Conservation (phyloP, 495 filamentous ascomycete genomes). For the Aspergillus sparsus region DNA sequence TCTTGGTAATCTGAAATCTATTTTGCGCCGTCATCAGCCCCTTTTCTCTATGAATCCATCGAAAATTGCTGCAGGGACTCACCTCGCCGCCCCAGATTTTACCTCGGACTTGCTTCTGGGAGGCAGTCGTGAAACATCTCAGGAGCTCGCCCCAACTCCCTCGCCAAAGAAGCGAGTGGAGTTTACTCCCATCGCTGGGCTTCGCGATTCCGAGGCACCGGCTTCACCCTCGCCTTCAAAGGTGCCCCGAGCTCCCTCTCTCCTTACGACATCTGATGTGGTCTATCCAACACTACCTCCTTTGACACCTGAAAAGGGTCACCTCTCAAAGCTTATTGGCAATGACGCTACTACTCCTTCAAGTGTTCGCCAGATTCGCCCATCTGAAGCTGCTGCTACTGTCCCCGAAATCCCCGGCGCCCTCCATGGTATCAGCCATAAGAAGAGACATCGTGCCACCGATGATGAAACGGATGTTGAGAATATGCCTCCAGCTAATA, state of each 20-base stretch:
- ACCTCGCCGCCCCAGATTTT: slow-evolving; percentile 52
- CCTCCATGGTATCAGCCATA: slow-evolving; percentile 70
- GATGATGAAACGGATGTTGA: slow-evolving; percentile 43
- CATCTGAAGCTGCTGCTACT: slow-evolving; percentile 27
- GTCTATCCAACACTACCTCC: slow-evolving; percentile 46
- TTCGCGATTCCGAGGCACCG: slow-evolving; percentile 38
- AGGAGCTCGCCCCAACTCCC: slow-evolving; percentile 38
- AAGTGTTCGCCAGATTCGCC: slow-evolving; percentile 42
- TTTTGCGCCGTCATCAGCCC: slow-evolving; percentile 61
- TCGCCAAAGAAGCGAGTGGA: slow-evolving; percentile 62
- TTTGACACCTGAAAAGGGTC: slow-evolving; percentile 39
- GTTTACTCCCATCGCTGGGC: slow-evolving; percentile 57
- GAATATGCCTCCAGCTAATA: slow-evolving; percentile 43
- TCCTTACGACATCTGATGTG: slow-evolving; percentile 36
- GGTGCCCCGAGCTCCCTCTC: slow-evolving; percentile 31
- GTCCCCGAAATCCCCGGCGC: slow-evolving; percentile 47
- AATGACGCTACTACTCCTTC: slow-evolving; percentile 22
- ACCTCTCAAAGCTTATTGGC: slow-evolving; percentile 4
- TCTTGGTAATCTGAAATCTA: slow-evolving; percentile 57
- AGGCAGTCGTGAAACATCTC: slow-evolving; percentile 24
- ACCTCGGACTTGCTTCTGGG: slow-evolving; percentile 49
- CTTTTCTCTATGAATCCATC: slow-evolving; percentile 60
- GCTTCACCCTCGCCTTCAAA: slow-evolving; percentile 49
- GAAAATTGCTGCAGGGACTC: slow-evolving; percentile 63
- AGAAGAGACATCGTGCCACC: slow-evolving; percentile 65